Conservation (phyloP, 1,284 basidiomycete species). For the Ceratobasidium sp. region DNA sequence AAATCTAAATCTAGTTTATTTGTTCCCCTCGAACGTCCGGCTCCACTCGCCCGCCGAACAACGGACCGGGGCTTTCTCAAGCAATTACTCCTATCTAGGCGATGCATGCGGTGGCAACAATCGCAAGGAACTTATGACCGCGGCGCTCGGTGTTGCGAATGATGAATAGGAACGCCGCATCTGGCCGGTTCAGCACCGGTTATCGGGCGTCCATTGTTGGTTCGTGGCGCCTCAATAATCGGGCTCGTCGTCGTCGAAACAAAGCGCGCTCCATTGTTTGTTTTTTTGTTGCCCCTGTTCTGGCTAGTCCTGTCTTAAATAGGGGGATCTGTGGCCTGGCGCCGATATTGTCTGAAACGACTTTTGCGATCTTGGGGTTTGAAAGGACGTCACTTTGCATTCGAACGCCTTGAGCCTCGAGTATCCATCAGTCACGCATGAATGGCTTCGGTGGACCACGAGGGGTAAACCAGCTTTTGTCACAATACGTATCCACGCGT, state of each 20-base stretch:
- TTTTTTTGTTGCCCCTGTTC: conserved; percentile 11
- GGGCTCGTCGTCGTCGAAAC: conserved; percentile 16
- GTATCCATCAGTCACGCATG: conserved; percentile 19
- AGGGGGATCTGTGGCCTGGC: not conserved
- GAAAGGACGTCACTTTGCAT: conserved; percentile 11
- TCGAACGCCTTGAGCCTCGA: not conserved
- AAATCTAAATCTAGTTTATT: conserved; percentile 11
- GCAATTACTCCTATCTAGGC: conserved; percentile 4
- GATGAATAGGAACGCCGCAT: conserved; percentile 38
- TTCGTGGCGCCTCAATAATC: conserved; percentile 3
- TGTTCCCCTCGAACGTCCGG: conserved; percentile 29
- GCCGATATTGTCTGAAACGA: conserved; percentile 17
- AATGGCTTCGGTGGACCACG: not conserved
- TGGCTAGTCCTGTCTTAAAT: conserved; percentile 19
- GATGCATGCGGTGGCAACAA: conserved; percentile 1
- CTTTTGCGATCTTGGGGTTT: conserved; percentile 18
- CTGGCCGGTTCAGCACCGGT: not conserved
- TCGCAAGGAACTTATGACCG: too few relatives aligned
- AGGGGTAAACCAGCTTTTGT: conserved; percentile 1
- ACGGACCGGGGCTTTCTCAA: conserved; percentile 18
- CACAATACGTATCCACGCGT: conserved; percentile 4
- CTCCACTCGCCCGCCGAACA: conserved; percentile 33
- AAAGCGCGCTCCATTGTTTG: conserved; percentile 13
- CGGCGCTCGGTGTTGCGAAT: conserved; percentile 1
- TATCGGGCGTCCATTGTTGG: conserved; percentile 19